Evolutionary conservation across 1,284 basidiomycete genomes (phyloP), one percentile per base, ranked within the genome.

Genomic region (Cutaneotrichosporon spelunceum): DNA sequence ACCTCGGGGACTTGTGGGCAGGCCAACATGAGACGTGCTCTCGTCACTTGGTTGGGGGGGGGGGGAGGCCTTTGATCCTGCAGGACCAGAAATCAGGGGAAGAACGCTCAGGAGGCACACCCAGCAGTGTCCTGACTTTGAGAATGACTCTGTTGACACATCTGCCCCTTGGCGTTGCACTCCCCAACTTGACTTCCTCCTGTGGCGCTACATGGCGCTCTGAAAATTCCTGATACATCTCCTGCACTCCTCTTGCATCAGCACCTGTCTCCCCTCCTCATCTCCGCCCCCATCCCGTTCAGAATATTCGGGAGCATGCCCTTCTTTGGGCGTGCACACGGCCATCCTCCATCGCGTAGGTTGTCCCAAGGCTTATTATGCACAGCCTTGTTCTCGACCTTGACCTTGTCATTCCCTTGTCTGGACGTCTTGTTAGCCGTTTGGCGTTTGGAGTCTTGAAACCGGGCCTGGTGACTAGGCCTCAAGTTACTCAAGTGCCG

Each of bases 11-110:
- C 48, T 8, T 50, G 48, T n/a, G 45, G 24, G 6, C 21, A 48
- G 13, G 2, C 27, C 48, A 50, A 50, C 48, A 29, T 50, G 48
- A 50, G 48, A 50, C 48, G 27, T 50, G 6, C 48, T 50, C 27
- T 50, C 48, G 48, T 50, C 27, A 50, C 26, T 24, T 27, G 26
- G 4, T 48, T 26, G 9, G 26, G 11, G 11, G 21, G n/a, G n/a
- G n/a, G n/a, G n/a, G n/a, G n/a, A n/a, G n/a, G n/a, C n/a, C n/a
- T 33, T 33, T 33, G 30, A 33, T 47, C 44, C 36, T 39, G 9
- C 36, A 39, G 36, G 30, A 6, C 36, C 16, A 19, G 1, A 19
- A 19, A 19, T 42, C 19, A 42, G 39, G 39, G n/a, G 39, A 42
- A 42, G 19, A n/a, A 19, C 19, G 39, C 19, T 42, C 39, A 42